These are phyloP conservation scores for Chrysosphaeria jannelii DNA, from an alignment of 2,329 filamentous ascomycete genomes.

Conservation along the genomic window DNA sequence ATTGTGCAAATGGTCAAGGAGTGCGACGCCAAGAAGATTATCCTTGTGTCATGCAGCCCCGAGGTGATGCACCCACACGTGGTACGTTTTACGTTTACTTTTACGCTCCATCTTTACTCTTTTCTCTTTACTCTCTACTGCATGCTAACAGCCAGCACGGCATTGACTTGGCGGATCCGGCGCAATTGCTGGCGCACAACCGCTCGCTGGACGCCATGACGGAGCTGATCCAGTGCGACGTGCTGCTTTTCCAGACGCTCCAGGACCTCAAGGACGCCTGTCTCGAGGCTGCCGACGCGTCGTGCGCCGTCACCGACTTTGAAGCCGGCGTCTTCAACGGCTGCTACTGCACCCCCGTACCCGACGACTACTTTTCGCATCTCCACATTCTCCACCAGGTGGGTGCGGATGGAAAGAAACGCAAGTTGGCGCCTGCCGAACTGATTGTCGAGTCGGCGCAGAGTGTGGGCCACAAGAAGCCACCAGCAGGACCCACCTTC, in stretches of 20 bases:
- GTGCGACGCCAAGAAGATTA: conserved; percentile 13
- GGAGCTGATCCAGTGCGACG: conserved; percentile 13
- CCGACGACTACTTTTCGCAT: conserved; percentile 55
- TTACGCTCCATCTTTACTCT: no score
- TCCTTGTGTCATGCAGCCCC: conserved; percentile 62
- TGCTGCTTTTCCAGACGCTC: conserved; percentile 29
- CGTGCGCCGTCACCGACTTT: conserved; percentile 19
- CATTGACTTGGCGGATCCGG: no score
- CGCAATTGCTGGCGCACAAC: conserved; percentile 5
- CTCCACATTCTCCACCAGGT: conserved; percentile 35
- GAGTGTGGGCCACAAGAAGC: conserved; percentile 4
- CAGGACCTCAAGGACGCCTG: conserved; percentile 58
- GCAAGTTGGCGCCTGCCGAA: conserved; percentile 1
- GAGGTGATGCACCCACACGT: conserved; percentile 68
- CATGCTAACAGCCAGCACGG: no score
- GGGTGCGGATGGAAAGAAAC: conserved; percentile 17
- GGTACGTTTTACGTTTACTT: no score
- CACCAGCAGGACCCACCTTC: conserved; percentile 18
- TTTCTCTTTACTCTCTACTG: no score
- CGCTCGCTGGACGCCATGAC: conserved; percentile 13
- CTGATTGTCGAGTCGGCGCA: not conserved
- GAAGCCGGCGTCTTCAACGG: conserved; percentile 85
- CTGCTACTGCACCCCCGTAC: conserved; percentile 54
- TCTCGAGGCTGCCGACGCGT: conserved; percentile 29
- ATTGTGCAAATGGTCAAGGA: conserved; percentile 7